Evolutionary conservation across 805 yeast species (phyloP).

Genomic region (Jamesozyma gamospora): DNA sequence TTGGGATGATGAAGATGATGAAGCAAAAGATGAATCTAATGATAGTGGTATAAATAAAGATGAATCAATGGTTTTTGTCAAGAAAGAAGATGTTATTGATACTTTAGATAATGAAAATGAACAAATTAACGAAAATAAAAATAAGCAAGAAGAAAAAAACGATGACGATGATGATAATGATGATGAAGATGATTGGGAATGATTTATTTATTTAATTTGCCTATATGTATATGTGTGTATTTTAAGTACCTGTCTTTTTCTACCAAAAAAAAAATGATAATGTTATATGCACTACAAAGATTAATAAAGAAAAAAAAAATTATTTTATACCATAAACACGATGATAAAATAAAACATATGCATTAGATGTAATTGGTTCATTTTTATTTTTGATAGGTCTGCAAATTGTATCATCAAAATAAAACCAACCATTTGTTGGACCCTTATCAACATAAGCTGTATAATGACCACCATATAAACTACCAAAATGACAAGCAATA

Average conservation of each 20-base stretch:
- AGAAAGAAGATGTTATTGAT: conserved; percentile 10
- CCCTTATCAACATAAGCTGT: conserved; percentile 70
- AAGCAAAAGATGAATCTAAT: conserved; percentile 3
- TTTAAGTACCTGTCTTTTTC: not conserved
- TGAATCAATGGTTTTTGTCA: conserved; percentile 11
- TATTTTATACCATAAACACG: conserved; percentile 26
- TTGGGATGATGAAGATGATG: conserved; percentile 32
- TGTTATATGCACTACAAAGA: not conserved
- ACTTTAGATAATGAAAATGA: not conserved
- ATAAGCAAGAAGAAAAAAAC: not conserved
- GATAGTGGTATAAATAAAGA: conserved; percentile 1
- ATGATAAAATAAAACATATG: conserved; percentile 73
- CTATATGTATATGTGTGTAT: not conserved
- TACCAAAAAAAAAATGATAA: not conserved
- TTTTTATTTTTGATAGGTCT: conserved; percentile 38
- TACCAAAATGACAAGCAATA: conserved; percentile 78
- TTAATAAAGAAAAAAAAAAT: not conserved
- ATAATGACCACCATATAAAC: conserved; percentile 79
- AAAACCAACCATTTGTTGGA: conserved; percentile 55
- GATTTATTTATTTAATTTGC: too few species aligned
- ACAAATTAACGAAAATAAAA: not conserved
- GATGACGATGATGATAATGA: conserved; percentile 44
- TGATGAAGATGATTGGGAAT: conserved; percentile 59
- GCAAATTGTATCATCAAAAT: conserved; percentile 73
- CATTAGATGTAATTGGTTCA: conserved; percentile 60